Evolutionary conservation across 805 yeast species (phyloP).

Genomic region (Saccharomycopsis amapae): DNA sequence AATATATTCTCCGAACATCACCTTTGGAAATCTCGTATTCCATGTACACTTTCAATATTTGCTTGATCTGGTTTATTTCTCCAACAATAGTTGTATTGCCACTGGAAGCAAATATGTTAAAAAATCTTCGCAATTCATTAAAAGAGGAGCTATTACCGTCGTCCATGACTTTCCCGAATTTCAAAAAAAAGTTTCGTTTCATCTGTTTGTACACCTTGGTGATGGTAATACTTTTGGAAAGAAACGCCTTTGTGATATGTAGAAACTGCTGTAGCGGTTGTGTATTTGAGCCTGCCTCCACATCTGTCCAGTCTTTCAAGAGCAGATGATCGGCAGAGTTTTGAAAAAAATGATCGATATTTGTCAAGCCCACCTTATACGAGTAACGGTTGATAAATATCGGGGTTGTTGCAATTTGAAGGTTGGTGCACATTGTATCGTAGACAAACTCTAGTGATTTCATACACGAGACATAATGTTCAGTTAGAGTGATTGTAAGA

Average conservation of each 20-base stretch:
- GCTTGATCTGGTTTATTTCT: slow-evolving; percentile 3
- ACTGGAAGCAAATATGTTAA: not conserved
- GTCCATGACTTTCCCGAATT: not conserved
- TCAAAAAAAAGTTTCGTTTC: not conserved
- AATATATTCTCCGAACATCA: not conserved
- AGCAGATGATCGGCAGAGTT: no score
- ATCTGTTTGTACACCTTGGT: not conserved
- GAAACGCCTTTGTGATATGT: no score
- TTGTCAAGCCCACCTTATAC: no score
- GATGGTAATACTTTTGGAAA: not conserved
- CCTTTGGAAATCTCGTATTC: not conserved
- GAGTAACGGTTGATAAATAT: no score
- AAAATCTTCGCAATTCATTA: not conserved
- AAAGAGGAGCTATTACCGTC: not conserved
- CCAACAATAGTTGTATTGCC: not conserved
- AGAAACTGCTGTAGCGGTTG: no score
- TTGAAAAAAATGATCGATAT: no score
- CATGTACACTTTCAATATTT: not conserved
- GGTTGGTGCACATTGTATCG: slow-evolving; percentile 8
- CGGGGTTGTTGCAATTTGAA: slow-evolving; percentile 1
- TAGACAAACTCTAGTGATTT: slow-evolving; percentile 1
- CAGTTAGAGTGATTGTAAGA: slow-evolving; percentile 11
- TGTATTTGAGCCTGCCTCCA: no score
- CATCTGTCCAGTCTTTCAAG: no score
- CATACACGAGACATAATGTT: slow-evolving; percentile 6